A percentile compares a stretch with the other conserved stretches of the same genome.
Conservation (phyloP, 148 eudicot species). For the Fagopyrum esculentum region DNA sequence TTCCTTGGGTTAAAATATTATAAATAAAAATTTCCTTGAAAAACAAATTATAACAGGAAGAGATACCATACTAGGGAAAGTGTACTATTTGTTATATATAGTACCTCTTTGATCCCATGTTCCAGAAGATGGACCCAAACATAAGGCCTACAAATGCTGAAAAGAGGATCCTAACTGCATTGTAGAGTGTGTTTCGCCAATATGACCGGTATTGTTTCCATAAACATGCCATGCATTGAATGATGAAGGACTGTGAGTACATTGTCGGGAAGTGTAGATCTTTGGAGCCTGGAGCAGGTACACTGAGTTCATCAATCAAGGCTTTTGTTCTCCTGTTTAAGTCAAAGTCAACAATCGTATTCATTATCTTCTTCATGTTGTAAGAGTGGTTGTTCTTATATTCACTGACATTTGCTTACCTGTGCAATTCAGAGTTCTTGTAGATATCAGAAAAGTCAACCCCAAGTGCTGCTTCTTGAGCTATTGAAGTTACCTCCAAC, state of each 20-base stretch:
- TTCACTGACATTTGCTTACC: conserved; percentile 17
- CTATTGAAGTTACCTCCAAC: conserved; percentile 55
- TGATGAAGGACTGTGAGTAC: conserved; percentile 36
- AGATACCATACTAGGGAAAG: background rate
- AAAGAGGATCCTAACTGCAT: conserved; percentile 48
- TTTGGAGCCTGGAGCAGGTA: conserved; percentile 41
- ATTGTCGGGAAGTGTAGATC: conserved; percentile 46
- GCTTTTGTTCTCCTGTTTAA: conserved; percentile 43
- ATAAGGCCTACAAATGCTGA: conserved; percentile 37
- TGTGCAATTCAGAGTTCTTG: conserved; percentile 45
- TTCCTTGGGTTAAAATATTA: background rate
- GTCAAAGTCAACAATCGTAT: background rate
- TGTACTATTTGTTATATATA: background rate
- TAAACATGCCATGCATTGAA: conserved; percentile 47
- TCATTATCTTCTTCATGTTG: background rate
- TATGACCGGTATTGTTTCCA: conserved; percentile 61
- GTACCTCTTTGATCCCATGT: conserved; percentile 38
- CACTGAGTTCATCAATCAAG: conserved; percentile 36
- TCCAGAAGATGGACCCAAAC: conserved; percentile 59
- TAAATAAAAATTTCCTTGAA: too few relatives aligned
- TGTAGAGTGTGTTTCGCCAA: conserved; percentile 58
- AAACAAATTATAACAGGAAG: too few relatives aligned
- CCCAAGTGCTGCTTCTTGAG: conserved; percentile 44
- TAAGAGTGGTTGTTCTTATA: too few relatives aligned
- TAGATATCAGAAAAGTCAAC: conserved; percentile 43